Evolutionary conservation across 805 yeast species (phyloP), one percentile per base, ranked within the genome.

Genomic region (Metschnikowia lachancei): DNA sequence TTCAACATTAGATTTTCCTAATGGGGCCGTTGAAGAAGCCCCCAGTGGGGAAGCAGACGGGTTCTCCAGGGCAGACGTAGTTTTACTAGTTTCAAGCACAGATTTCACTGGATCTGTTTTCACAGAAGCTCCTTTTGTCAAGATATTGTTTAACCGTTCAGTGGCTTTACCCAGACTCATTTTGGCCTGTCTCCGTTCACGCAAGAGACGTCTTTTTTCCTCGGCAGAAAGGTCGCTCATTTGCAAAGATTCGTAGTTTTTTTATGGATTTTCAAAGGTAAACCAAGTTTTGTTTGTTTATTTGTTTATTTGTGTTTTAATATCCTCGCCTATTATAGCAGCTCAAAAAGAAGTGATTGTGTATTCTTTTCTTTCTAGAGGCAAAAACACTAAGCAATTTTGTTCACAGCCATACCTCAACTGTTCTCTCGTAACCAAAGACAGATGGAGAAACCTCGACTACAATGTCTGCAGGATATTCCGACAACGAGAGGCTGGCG

Each of bases 161-260:
- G 78, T 58, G 17, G 82, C 84, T 38, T 75, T 76, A 3, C 83
- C 83, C 51, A 74, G 71, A 41, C 70, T 65, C 70, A 83, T 73
- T 59, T 81, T 82, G 51, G 85, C 82, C 36, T 78, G 82, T 58
- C 89, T 74, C 59, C 85, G 74, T 58, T 83, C 87, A 47, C 87
- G 72, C 37, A 83, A 62, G 18, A 81, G 55, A 44, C 70, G 69
- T 57, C 81, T 77, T 63, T 76, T 81, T 53, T 82, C 87, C 34
- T 80, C 82, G 7, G 79, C 82, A 29, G 74, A 63, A 24, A 77
- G 26, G 30, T 65, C 72, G 41, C 74, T 63, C 80, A 76, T 75
- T 16, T 34, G 17, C 3, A n/a, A 32, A 16, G 4, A 3, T 3
- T 8, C n/a, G n/a, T n/a, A n/a, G n/a, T n/a, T n/a, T n/a, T n/a